Conservation (phyloP, 1,284 basidiomycete genomes). For the Chalciporus sp. region DNA sequence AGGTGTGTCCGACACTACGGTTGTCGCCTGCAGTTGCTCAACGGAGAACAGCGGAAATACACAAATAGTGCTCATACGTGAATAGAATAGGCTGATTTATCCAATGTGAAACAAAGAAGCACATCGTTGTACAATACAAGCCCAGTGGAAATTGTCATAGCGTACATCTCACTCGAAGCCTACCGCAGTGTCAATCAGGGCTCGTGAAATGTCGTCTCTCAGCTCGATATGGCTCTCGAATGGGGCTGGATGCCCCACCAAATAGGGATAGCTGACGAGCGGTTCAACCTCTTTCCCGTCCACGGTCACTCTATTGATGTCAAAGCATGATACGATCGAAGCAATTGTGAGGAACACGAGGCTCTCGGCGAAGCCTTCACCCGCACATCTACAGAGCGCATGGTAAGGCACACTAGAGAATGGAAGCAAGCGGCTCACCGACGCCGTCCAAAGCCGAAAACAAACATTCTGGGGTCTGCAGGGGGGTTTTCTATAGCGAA, state of each 20-base stretch:
- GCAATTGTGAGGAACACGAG: not conserved
- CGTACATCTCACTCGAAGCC: not conserved
- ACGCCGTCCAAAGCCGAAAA: slow-evolving; percentile 7
- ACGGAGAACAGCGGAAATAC: too few species aligned
- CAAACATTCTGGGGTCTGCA: slow-evolving; percentile 1
- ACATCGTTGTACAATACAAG: too few species aligned
- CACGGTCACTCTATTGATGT: slow-evolving; percentile 1
- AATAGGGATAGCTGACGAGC: slow-evolving; percentile 2
- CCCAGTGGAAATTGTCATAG: not conserved
- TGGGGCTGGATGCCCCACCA: slow-evolving; percentile 1
- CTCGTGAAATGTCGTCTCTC: not conserved
- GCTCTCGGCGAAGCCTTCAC: slow-evolving; percentile 3
- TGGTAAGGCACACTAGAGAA: not conserved
- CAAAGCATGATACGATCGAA: slow-evolving; percentile 2
- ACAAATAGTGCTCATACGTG: too few species aligned
- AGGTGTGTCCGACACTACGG: not conserved
- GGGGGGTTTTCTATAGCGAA: not conserved
- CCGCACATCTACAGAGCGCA: not conserved
- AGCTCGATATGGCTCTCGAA: slow-evolving; percentile 1
- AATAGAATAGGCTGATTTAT: too few species aligned
- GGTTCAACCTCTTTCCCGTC: slow-evolving; percentile 4
- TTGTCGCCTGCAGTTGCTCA: too few species aligned
- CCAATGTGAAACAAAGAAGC: too few species aligned
- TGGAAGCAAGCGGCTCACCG: not conserved
- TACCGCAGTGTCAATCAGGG: not conserved